Evolutionary conservation across 139 green algal species (phyloP), one percentile per base, ranked within the genome.

Genomic region (Tetradesmus obliquus): DNA sequence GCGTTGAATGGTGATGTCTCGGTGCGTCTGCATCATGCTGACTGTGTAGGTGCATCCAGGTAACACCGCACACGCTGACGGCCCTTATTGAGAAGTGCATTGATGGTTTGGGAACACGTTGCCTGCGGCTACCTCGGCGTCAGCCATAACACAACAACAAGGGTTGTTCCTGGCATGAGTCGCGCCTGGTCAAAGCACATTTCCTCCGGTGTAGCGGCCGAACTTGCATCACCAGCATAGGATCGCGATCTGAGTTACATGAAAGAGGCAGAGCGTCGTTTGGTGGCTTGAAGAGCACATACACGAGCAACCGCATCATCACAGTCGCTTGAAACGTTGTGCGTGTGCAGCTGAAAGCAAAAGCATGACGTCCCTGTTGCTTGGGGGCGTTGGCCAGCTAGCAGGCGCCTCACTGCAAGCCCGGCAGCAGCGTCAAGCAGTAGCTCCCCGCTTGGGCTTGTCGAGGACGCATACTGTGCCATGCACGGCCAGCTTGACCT

Each of bases 341-440:
- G 66, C 66, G 66, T 24, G 2, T 24, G 66, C n/a, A 76, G 66
- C 66, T 76, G 66, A 76, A 76, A 76, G 17, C 66, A 51, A 54
- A n/a, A 71, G 32, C 54, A 87, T 87, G 82, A 74, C 82, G 54
- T 87, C 55, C 62, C 62, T 87, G 54, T 72, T 87, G 82, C 51
- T 72, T 20, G 82, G 82, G 24, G 55, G 82, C 24, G 15, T 87
- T 5, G 55, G 82, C 55, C 32, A n/a, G 8, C 19, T 87, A 9
- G 54, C 55, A 54, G n/a, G 82, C 22, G 45, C 55, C 10, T 15
- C 55, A 60, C 15, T 53, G 13, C 54, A 87, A 60, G 20, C 55
- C 82, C 60, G 82, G 55, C 82, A 87, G 55, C 19, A 60, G 82
- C 66, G 66, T 76, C 66, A 24, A 76, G 66, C 66, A 76, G 66